Conservation (phyloP, 495 filamentous ascomycete genomes). For the Usnea hakonensis region DNA sequence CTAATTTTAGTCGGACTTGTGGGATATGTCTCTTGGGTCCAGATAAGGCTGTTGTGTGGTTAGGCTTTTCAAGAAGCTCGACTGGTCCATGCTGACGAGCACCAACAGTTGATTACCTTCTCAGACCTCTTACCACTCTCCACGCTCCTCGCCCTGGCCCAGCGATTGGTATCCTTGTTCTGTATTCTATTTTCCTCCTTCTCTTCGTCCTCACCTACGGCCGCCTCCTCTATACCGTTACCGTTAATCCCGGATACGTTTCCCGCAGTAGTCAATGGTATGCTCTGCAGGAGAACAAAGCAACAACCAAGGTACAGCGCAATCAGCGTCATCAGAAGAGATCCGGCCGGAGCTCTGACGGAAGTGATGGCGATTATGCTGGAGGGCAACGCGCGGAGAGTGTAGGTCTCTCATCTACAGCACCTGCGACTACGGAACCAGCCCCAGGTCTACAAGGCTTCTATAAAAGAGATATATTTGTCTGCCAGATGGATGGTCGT, state of each 20-base stretch:
- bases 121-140: slow-evolving; percentile 41
- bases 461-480: slow-evolving; percentile 72
- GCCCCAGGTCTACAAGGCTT: slow-evolving; percentile 45
- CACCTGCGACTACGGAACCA: slow-evolving; percentile 5
- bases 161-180: slow-evolving; percentile 58
- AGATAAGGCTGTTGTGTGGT: slow-evolving; percentile 54
- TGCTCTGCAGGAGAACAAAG: slow-evolving; percentile 2
- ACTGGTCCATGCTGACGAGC: slow-evolving; percentile 7
- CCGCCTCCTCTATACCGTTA: slow-evolving; percentile 57
- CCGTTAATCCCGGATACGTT: slow-evolving; percentile 60
- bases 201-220: slow-evolving; percentile 59
- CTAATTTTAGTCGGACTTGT: slow-evolving; percentile 48
- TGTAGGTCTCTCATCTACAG: not conserved
- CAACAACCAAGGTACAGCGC: slow-evolving; percentile 24
- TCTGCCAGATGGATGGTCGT: slow-evolving; percentile 69
- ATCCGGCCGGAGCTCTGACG: slow-evolving; percentile 9
- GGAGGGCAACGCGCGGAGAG: slow-evolving; percentile 19
- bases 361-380: slow-evolving; percentile 27
- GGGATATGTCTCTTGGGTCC: slow-evolving; percentile 54
- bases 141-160: slow-evolving; percentile 40
- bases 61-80: slow-evolving; percentile 21
- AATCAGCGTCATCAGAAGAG: not conserved
- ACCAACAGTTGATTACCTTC: slow-evolving; percentile 53
- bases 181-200: slow-evolving; percentile 64
- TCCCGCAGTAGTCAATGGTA: slow-evolving; percentile 45